These are phyloP conservation scores for Trypanosoma rangeli DNA, from an alignment of 208 protist genomes.

Conservation along the genomic window DNA sequence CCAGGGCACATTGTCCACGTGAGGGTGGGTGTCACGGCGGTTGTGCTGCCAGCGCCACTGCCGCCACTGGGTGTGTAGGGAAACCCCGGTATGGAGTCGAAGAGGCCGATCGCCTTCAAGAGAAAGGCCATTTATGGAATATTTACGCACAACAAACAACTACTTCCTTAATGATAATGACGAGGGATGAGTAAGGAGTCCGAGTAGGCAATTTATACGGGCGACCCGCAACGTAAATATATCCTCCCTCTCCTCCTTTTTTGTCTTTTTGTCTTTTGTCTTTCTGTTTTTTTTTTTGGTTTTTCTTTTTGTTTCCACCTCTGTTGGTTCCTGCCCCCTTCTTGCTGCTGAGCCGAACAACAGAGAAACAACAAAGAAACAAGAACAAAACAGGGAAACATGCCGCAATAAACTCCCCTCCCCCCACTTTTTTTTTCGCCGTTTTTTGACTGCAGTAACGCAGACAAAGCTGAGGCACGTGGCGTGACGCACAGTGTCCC, in stretches of 20 bases:
- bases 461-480: too few species aligned
- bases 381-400: constrained; percentile 18
- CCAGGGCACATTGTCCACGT: constrained; percentile 53
- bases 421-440: neutral
- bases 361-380: neutral
- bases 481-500: too few species aligned
- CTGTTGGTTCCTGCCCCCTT: neutral
- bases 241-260: neutral
- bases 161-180: neutral
- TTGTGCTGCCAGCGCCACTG: neutral
- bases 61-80: constrained; percentile 45
- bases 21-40: constrained; percentile 25
- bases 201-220: neutral
- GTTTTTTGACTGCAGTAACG: neutral
- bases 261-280: neutral
- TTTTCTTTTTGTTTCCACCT: too few species aligned
- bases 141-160: neutral
- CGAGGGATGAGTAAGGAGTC: too few species aligned
- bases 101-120: constrained; percentile 68
- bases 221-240: neutral
- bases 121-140: constrained; percentile 57
- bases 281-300: neutral
- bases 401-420: neutral
- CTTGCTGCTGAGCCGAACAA: neutral
- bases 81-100: constrained; percentile 67